Percentiles rank a stretch among this genome's conserved stretches.
Conservation (phyloP, 306 rosid species). For the Cucumis sativus region DNA sequence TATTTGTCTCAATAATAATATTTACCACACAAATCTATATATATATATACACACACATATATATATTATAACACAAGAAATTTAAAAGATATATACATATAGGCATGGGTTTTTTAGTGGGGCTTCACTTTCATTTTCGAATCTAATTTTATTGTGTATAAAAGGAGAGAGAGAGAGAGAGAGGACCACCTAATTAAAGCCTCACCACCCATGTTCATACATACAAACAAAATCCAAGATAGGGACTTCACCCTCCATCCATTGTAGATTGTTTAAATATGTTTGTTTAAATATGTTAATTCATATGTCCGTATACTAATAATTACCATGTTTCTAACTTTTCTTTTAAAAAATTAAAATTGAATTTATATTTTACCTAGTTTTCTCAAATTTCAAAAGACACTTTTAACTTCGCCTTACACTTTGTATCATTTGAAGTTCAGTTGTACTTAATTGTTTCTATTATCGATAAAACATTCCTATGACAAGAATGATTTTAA, state of each 20-base stretch:
- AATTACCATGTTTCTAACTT: too few species aligned
- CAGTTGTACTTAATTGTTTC: not conserved
- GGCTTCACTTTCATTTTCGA: conserved; percentile 11
- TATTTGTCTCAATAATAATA: not conserved
- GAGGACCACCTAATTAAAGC: conserved; percentile 5
- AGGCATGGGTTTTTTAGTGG: conserved; percentile 8
- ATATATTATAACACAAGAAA: too few species aligned
- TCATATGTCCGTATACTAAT: too few species aligned
- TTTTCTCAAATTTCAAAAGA: not conserved
- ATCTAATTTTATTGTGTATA: conserved; percentile 2
- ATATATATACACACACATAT: too few species aligned
- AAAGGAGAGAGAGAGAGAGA: not conserved
- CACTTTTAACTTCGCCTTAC: not conserved
- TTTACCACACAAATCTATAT: conserved; percentile 7
- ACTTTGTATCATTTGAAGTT: not conserved
- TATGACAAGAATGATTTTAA: not conserved
- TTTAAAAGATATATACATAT: not conserved
- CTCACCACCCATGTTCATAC: conserved; percentile 1
- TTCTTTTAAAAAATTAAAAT: too few species aligned
- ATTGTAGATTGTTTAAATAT: not conserved
- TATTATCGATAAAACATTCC: not conserved
- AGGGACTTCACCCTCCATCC: not conserved
- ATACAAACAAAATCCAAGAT: conserved; percentile 1
- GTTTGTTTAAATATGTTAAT: not conserved
- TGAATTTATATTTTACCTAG: too few species aligned